Evolutionary conservation across 257 asterid genomes (phyloP), one percentile per base, ranked within the genome.

Genomic region (Hygrophila difformis): DNA sequence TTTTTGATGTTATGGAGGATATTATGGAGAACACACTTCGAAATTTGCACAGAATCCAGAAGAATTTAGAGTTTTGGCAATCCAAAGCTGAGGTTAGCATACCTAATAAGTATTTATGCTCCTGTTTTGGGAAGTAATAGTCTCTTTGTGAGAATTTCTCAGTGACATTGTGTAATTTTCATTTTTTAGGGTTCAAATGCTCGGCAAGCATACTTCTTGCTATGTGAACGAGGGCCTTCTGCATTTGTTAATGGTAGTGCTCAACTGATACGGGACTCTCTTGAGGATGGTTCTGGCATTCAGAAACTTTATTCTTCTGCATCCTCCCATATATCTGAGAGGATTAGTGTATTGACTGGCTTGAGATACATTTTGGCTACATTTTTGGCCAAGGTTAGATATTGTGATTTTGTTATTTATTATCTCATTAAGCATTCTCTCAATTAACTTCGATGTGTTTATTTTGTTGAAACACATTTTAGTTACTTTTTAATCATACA

Each of bases 371-470:
- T 19, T 53, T 58, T 86, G 72, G 81, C 96, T 28, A 60, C 82
- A 8, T 91, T 91, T 74, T 70, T 91, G 79, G 96, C 95, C 44
- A 85, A 86, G 99, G 99, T 86, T 42, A 47, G 57, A 43, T 66
- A 36, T 22, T 51, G 45, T 23, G 21, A n/a, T 55, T 51, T 24
- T 23, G 9, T 57, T 1, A 16, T 15, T 11, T 48, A 18, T 44
- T 29, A 24, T 43, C 36, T 44, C 16, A n/a, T n/a, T n/a, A n/a
- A n/a, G n/a, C n/a, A n/a, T n/a, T n/a, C n/a, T n/a, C n/a, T n/a
- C n/a, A n/a, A n/a, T n/a, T n/a, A n/a, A n/a, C n/a, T n/a, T n/a
- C n/a, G n/a, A n/a, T n/a, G n/a, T n/a, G n/a, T n/a, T n/a, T n/a
- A n/a, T n/a, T n/a, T n/a, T n/a, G n/a, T n/a, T n/a, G n/a, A n/a